A percentile compares a stretch with the other conserved stretches of the same genome.
Evolutionary conservation across 441 rosid genomes (phyloP).

Genomic region (Mallotus repandus): DNA sequence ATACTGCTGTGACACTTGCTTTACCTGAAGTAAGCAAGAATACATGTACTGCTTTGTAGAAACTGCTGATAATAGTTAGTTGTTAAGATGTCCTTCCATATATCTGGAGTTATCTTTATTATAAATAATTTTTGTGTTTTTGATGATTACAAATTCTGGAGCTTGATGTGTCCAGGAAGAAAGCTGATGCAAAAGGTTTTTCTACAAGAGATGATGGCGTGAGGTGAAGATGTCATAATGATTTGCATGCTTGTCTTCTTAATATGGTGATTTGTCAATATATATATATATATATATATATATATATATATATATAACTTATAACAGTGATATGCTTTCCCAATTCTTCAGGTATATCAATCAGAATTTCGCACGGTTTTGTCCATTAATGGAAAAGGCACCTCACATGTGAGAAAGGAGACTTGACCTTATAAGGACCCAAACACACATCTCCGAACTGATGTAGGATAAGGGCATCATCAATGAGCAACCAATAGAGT

Average conservation of each 20-base stretch:
- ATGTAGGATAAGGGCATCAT: no score
- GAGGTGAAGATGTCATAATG: slow-evolving; percentile 45
- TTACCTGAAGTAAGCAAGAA: slow-evolving; percentile 46
- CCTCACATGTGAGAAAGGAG: no score
- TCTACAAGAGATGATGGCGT: slow-evolving; percentile 72
- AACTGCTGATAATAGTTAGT: slow-evolving; percentile 58
- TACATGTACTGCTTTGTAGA: slow-evolving; percentile 51
- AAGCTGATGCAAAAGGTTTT: slow-evolving; percentile 54
- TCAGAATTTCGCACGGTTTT: neutral
- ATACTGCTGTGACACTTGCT: slow-evolving; percentile 37
- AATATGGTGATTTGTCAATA: slow-evolving; percentile 10
- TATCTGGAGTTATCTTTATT: neutral
- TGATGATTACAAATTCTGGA: slow-evolving; percentile 64
- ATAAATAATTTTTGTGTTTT: neutral
- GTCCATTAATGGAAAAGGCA: no score
- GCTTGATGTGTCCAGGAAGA: slow-evolving; percentile 69
- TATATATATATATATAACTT: no score
- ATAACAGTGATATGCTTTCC: slow-evolving; percentile 25
- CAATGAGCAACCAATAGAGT: no score
- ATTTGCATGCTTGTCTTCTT: slow-evolving; percentile 17
- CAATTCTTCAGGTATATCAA: slow-evolving; percentile 32
- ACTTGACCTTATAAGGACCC: no score
- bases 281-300: no score
- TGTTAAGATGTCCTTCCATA: slow-evolving; percentile 1
- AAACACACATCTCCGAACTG: no score